Conservation (phyloP, 768 basidiomycete genomes). For the Phylloporus scabripes region DNA sequence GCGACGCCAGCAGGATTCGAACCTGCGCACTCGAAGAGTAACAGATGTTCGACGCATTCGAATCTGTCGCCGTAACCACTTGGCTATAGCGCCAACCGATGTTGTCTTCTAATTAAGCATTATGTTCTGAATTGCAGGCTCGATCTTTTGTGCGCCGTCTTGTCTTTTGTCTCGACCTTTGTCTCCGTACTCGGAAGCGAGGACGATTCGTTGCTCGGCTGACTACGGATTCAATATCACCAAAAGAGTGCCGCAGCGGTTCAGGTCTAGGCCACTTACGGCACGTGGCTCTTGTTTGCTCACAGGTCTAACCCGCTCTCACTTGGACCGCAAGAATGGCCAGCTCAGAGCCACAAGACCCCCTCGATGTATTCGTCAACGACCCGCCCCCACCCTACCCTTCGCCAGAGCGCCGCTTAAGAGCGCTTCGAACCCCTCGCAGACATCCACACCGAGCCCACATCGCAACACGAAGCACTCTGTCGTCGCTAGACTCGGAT, state of each 20-base stretch:
- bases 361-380: conserved; percentile 11
- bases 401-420: conserved; percentile 39
- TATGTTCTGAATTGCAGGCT: background rate
- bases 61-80: conserved; percentile 78
- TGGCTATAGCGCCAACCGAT: conserved; percentile 53
- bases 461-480: conserved; percentile 25
- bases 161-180: background rate
- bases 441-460: conserved; percentile 28
- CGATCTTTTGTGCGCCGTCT: background rate
- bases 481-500: conserved; percentile 33
- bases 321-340: conserved; percentile 6
- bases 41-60: conserved; percentile 47
- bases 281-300: conserved; percentile 1
- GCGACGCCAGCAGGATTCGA: conserved; percentile 63
- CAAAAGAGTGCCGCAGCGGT: background rate
- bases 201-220: background rate
- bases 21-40: conserved; percentile 66
- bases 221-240: background rate
- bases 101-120: too few species aligned
- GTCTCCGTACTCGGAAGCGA: too few species aligned
- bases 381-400: conserved; percentile 78
- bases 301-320: background rate
- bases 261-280: background rate
- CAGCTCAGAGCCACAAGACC: conserved; percentile 3
- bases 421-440: conserved; percentile 28